Base-by-base conservation (phyloP, 2,329 filamentous ascomycete species). In the Cladorrhinum sp. region DNA sequence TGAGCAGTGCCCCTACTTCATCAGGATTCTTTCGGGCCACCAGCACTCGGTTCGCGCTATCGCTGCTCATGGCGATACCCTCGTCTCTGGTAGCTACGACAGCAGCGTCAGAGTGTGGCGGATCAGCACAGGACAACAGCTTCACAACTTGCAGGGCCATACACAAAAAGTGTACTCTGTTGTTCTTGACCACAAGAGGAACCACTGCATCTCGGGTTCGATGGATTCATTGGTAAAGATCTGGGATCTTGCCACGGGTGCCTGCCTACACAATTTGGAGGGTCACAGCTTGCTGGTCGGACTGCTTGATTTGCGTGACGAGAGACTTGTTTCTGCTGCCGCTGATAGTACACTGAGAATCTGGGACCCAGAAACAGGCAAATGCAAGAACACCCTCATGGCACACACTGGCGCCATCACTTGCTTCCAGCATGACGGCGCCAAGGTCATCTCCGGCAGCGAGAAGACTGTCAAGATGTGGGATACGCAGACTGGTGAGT, bases 201-300 rank as follows among this genome's bases (percentile, higher is more conserved):
- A 96, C 70, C 89, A 93, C 45, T 99, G 95, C 76, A 98, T 99
- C 65, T 97, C 93, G 64, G 95, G 95, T 12, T 96, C 93, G 6
- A 99, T 99, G 95, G 95, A 99, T 74, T 96, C 95, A 64, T 83
- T 93, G 65, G 95, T 99, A 72, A 98, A 97, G 76, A 93, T 99
- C 12, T 99, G 95, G 95, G 95, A 93, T 62, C 82, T 99, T 13
- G 87, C 92, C 27, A 95, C 90, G 1, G 95, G 95, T 0, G 79
- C 88, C 0, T 91, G 92, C 67, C 79, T 98, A 10, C 90, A 93
- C 75, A 97, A 92, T 1, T 84, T 99, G 0, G 93, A 98, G 74
- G 95, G 95, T 0, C 95, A 99, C 72, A 90, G 88, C 18, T 90
- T 96, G 10, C 86, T 99, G 13, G 95, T 99, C 18, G 95, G 95